These are phyloP conservation scores for Fusarium albosuccineum DNA, from an alignment of 2,329 filamentous ascomycete species.

Conservation along the genomic window DNA sequence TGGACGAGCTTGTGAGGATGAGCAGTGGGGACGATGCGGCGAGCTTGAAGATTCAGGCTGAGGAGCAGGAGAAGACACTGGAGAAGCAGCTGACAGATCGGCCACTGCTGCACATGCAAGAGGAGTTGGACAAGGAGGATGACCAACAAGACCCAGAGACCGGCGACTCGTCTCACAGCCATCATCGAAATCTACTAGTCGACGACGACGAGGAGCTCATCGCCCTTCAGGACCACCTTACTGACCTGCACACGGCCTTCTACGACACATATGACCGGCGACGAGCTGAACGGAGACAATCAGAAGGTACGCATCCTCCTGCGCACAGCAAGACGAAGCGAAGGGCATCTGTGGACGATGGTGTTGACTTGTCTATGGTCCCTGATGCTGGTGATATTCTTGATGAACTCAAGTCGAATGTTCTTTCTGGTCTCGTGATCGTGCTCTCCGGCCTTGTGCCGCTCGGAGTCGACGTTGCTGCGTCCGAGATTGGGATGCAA, in stretches of 20 bases:
- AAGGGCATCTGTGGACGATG: constrained; percentile 53
- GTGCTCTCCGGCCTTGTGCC: constrained; percentile 94
- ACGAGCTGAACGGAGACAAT: constrained; percentile 52
- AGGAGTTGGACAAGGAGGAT: constrained; percentile 87
- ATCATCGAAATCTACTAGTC: constrained; percentile 78
- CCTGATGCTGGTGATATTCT: constrained; percentile 91
- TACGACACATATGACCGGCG: constrained; percentile 84
- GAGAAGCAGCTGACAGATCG: constrained; percentile 91
- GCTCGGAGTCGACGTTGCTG: constrained; percentile 80
- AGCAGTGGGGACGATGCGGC: constrained; percentile 76
- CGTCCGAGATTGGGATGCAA: constrained; percentile 89
- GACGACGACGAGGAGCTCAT: constrained; percentile 89
- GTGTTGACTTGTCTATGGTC: constrained; percentile 66
- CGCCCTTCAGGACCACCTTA: constrained; percentile 81
- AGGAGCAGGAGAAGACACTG: constrained; percentile 88
- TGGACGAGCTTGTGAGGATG: constrained; percentile 85
- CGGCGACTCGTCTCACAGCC: constrained; percentile 48
- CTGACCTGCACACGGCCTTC: constrained; percentile 81
- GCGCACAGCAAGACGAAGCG: constrained; percentile 50
- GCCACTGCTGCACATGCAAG: constrained; percentile 91
- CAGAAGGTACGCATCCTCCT: constrained; percentile 52
- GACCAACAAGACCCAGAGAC: constrained; percentile 46
- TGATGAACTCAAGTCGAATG: constrained; percentile 80
- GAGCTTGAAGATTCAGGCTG: constrained; percentile 79
- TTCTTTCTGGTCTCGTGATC: constrained; percentile 80